These are phyloP conservation scores for Xylaria scruposa DNA, from an alignment of 495 filamentous ascomycete species.

Conservation along the genomic window DNA sequence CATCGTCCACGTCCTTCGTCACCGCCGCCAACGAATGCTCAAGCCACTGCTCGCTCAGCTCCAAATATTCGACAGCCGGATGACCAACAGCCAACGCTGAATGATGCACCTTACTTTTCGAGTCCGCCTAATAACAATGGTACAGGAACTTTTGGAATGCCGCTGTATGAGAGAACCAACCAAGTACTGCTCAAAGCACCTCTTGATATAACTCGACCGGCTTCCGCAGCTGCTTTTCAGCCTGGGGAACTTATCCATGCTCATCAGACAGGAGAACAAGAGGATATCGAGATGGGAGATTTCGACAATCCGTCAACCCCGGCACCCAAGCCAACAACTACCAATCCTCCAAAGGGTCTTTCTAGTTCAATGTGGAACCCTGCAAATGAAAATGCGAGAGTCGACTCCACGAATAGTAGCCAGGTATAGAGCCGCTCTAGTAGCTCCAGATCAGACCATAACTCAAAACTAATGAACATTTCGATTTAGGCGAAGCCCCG, in stretches of 20 bases:
- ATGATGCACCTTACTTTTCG: background rate
- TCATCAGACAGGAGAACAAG: background rate
- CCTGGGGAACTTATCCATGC: background rate
- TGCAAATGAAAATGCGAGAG: slow-evolving; percentile 4
- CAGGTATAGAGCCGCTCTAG: background rate
- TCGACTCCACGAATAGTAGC: background rate
- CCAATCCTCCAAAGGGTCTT: background rate
- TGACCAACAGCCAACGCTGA: background rate
- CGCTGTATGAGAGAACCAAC: background rate
- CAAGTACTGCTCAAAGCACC: background rate
- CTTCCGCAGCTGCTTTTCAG: background rate
- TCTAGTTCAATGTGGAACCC: slow-evolving; percentile 25
- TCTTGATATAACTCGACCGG: background rate
- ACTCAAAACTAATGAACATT: background rate
- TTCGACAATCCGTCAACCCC: background rate
- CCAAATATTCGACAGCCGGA: background rate
- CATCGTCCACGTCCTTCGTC: background rate
- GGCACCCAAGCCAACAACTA: background rate
- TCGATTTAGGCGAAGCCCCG: background rate
- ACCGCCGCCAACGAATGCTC: background rate
- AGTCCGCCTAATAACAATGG: background rate
- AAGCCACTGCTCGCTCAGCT: background rate
- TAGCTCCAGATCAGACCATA: background rate
- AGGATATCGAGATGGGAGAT: background rate
- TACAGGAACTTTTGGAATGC: background rate